These are phyloP conservation scores for Magnusiomyces sp. DNA, from an alignment of 1,139 yeast species.

Conservation along the genomic window DNA sequence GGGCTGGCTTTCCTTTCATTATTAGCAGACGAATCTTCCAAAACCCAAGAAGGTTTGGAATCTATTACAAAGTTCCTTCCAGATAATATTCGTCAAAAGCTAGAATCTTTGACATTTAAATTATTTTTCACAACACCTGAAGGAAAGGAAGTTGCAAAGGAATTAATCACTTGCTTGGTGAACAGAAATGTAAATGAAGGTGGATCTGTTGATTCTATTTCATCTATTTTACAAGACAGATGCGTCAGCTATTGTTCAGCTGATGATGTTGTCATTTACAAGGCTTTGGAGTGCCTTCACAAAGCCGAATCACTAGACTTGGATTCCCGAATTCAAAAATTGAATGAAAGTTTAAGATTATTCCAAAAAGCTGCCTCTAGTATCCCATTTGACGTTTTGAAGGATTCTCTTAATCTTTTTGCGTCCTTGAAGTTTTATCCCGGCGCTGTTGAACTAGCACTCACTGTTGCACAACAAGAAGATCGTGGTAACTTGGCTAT, in stretches of 20 bases:
- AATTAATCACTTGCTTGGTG: conserved; percentile 78
- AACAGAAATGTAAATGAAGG: conserved; percentile 85
- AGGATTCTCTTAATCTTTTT: conserved; percentile 74
- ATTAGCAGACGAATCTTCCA: conserved; percentile 62
- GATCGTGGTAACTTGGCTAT: conserved; percentile 53
- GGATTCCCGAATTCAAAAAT: conserved; percentile 60
- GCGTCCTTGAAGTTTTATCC: conserved; percentile 67
- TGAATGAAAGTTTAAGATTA: conserved; percentile 64
- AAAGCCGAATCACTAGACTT: conserved; percentile 57
- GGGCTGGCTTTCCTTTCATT: conserved; percentile 83
- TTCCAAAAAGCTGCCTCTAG: conserved; percentile 76
- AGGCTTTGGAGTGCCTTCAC: conserved; percentile 86
- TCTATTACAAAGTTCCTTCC: conserved; percentile 67
- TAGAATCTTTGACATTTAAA: conserved; percentile 59
- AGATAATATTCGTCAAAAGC: conserved; percentile 55
- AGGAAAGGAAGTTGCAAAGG: conserved; percentile 69
- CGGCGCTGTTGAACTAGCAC: conserved; percentile 77
- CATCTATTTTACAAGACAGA: conserved; percentile 79
- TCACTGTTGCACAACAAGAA: conserved; percentile 64
- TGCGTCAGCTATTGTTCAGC: conserved; percentile 95
- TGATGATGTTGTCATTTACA: conserved; percentile 85
- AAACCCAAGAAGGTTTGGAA: conserved; percentile 37
- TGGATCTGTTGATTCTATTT: conserved; percentile 86
- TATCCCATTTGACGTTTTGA: conserved; percentile 68
- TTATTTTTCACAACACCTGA: conserved; percentile 62